Conservation (phyloP, 2,329 filamentous ascomycete genomes). For the Claviceps arundinis region DNA sequence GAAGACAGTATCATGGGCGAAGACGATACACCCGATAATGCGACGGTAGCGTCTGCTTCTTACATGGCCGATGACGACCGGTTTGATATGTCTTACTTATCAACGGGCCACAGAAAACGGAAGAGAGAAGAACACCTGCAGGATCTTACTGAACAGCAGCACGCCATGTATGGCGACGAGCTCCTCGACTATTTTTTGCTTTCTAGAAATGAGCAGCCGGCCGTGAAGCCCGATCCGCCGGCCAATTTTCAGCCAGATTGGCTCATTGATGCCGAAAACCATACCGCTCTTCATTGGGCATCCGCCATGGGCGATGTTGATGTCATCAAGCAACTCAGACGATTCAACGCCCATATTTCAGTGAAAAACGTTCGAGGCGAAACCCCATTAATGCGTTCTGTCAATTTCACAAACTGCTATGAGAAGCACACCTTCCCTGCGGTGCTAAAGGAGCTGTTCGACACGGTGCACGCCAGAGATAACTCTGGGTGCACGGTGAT, state of each 20-base stretch:
- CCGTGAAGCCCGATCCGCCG: slow-evolving; percentile 64
- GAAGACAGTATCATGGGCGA: slow-evolving; percentile 51
- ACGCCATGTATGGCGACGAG: slow-evolving; percentile 83
- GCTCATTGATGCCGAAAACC: slow-evolving; percentile 83
- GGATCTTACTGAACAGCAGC: slow-evolving; percentile 62
- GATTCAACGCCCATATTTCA: slow-evolving; percentile 62
- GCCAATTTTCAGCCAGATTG: slow-evolving; percentile 79
- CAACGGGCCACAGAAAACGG: slow-evolving; percentile 55
- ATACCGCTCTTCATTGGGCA: slow-evolving; percentile 93
- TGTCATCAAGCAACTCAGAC: slow-evolving; percentile 76
- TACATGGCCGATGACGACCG: slow-evolving; percentile 76
- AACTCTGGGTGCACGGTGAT: slow-evolving; percentile 77
- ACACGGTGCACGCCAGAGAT: slow-evolving; percentile 69
- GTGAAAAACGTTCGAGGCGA: slow-evolving; percentile 63
- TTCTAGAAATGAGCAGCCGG: slow-evolving; percentile 62
- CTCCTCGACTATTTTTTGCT: slow-evolving; percentile 93
- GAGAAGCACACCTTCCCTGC: slow-evolving; percentile 84
- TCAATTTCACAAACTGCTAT: slow-evolving; percentile 93
- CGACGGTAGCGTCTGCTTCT: slow-evolving; percentile 71
- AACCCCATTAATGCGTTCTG: slow-evolving; percentile 86
- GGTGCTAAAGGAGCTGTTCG: slow-evolving; percentile 70
- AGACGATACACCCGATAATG: slow-evolving; percentile 71
- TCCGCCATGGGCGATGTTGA: slow-evolving; percentile 94
- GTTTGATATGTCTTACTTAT: slow-evolving; percentile 53
- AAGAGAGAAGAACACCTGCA: slow-evolving; percentile 56